Evolutionary conservation across 2,329 filamentous ascomycete species (phyloP), one percentile per base, ranked within the genome.

Genomic region (Cyanodermella asteris): DNA sequence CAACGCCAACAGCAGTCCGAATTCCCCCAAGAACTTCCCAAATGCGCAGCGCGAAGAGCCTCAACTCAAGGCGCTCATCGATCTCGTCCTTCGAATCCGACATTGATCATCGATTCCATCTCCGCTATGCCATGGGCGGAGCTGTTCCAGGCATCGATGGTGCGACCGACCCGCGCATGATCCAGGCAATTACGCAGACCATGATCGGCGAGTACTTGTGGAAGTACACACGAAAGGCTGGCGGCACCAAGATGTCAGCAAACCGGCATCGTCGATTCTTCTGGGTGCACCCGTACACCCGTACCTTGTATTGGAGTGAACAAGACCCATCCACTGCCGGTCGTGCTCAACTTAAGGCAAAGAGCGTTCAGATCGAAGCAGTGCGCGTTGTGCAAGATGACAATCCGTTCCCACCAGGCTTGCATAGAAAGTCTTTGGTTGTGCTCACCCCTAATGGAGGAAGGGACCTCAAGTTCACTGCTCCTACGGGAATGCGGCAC

Each of bases 141-240:
- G 56, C 67, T 27, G 53, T 58, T 15, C 49, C 56, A 23, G 72
- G 71, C 9, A 63, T 87, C 31, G 65, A 68, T 7, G 57, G 69
- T 12, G 64, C 65, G 34, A 91, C 81, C 5, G 87, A 97, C 51
- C 84, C 84, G 33, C 76, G 84, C 38, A 93, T 97, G 81, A 94
- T 97, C 37, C 81, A 93, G 53, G 87, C 87, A 24, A 93, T 97
- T 36, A 97, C 87, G 3, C 84, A 97, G 50, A 94, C 87, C 11
- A 97, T 97, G 87, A 94, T 97, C 42, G 87, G 87, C 28, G 87
- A 97, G 47, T 94, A 84, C 47, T 59, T 97, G 20, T 97, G 87
- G 87, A 97, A 97, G 48, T 97, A 97, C 50, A 97, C 87, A 0
- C 74, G 87, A 40, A 91, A 87, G 54, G 63, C 82, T 31, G 82